Conservation (phyloP, 495 filamentous ascomycete species). For the Darksidea phi region DNA sequence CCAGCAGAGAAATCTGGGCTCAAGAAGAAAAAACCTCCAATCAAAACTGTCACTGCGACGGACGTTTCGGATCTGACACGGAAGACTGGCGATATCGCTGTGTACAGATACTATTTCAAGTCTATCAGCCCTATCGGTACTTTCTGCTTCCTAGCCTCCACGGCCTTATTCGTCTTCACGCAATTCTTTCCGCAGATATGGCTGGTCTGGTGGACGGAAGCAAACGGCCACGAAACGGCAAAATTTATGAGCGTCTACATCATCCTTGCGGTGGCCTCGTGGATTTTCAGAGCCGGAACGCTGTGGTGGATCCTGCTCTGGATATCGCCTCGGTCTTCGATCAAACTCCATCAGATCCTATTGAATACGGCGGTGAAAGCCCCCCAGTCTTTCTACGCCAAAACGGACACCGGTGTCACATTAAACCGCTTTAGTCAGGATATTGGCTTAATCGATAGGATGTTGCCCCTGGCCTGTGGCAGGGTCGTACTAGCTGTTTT, state of each 20-base stretch:
- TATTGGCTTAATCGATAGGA: conserved; percentile 59
- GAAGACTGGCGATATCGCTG: conserved; percentile 10
- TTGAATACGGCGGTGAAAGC: conserved; percentile 9
- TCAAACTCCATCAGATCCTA: conserved; percentile 11
- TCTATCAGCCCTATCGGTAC: conserved; percentile 1
- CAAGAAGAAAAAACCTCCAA: conserved; percentile 11
- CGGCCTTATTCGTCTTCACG: conserved; percentile 9
- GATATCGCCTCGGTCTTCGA: conserved; percentile 16
- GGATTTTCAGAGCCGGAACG: conserved; percentile 1
- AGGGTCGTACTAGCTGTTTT: conserved; percentile 11
- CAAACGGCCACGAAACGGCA: conserved; percentile 5
- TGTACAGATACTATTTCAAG: conserved; percentile 17
- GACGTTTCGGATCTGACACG: background rate
- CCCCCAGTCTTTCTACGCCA: conserved; percentile 20
- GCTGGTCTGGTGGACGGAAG: conserved; percentile 15
- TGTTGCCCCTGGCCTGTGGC: conserved; percentile 40
- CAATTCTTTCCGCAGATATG: conserved; percentile 18
- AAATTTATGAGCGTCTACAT: conserved; percentile 10
- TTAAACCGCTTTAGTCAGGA: conserved; percentile 58
- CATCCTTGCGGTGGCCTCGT: conserved; percentile 16
- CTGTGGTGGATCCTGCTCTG: conserved; percentile 13
- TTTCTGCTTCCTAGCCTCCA: conserved; percentile 8
- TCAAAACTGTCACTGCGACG: background rate
- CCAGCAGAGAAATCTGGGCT: conserved; percentile 5
- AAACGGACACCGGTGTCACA: conserved; percentile 11